Percentiles rank a stretch among this genome's conserved stretches.
Evolutionary conservation across 1,284 basidiomycete species (phyloP).

Genomic region (Fomitiporia mediterranea): DNA sequence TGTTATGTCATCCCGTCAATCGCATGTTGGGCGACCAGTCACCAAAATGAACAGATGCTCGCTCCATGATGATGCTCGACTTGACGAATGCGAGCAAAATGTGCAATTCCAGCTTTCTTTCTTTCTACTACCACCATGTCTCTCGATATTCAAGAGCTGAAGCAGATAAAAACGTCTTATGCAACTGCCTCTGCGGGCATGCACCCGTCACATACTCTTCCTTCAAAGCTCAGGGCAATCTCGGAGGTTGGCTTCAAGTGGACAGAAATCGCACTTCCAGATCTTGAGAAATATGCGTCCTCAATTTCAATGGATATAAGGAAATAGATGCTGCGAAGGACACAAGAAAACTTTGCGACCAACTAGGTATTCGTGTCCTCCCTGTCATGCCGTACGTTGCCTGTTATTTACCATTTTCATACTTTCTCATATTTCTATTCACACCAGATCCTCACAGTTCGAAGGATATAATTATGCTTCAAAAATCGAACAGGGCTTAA

Average conservation of each 20-base stretch:
- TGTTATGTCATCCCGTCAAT: no score
- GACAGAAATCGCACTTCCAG: conserved; percentile 30
- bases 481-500: conserved; percentile 23
- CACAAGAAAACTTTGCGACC: conserved; percentile 23
- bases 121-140: background rate
- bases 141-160: background rate
- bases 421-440: background rate
- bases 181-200: conserved; percentile 33
- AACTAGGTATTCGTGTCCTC: conserved; percentile 22
- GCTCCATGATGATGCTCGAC: background rate
- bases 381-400: conserved; percentile 16
- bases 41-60: no score
- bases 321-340: conserved; percentile 27
- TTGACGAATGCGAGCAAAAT: background rate
- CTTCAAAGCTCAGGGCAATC: conserved; percentile 30
- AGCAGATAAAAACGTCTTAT: conserved; percentile 22
- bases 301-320: conserved; percentile 24
- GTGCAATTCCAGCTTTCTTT: background rate
- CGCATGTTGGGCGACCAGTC: no score
- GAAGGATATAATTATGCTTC: conserved; percentile 26
- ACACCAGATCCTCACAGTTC: conserved; percentile 28
- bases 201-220: conserved; percentile 30
- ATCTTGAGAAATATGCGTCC: conserved; percentile 28
- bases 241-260: conserved; percentile 28
- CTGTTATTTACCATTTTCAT: background rate